These are phyloP conservation scores for Penicillium longicatenatum DNA, from an alignment of 495 filamentous ascomycete genomes.

Conservation along the genomic window DNA sequence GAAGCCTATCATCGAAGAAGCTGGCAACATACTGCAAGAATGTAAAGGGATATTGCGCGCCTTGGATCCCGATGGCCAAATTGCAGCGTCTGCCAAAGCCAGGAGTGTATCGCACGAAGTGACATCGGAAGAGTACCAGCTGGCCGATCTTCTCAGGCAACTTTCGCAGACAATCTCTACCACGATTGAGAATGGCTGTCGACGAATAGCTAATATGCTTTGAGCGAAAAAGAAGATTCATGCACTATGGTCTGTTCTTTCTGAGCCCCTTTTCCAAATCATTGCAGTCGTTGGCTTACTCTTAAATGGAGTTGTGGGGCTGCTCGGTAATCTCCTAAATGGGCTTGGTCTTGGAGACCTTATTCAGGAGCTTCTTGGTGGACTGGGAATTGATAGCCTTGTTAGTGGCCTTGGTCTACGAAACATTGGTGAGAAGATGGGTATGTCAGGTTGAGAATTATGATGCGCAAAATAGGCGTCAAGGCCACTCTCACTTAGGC, in stretches of 20 bases:
- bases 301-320: neutral
- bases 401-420: neutral
- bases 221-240: neutral
- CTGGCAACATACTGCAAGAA: slow-evolving; percentile 70
- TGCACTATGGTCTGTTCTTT: neutral
- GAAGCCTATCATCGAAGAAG: slow-evolving; percentile 57
- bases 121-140: neutral
- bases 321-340: neutral
- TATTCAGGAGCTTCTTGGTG: neutral
- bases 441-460: neutral
- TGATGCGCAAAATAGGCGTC: neutral
- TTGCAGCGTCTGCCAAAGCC: slow-evolving; percentile 77
- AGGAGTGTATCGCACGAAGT: slow-evolving; percentile 64
- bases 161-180: neutral
- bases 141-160: neutral
- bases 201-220: neutral
- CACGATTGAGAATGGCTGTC: neutral
- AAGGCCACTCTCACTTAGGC: too few species aligned
- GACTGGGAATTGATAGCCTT: neutral
- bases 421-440: neutral
- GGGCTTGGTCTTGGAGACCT: neutral
- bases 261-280: neutral
- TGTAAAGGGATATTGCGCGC: slow-evolving; percentile 81
- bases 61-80: slow-evolving; percentile 79
- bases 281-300: neutral